Conservation (phyloP, 1,139 yeast species). For the Hansenula anomala region DNA sequence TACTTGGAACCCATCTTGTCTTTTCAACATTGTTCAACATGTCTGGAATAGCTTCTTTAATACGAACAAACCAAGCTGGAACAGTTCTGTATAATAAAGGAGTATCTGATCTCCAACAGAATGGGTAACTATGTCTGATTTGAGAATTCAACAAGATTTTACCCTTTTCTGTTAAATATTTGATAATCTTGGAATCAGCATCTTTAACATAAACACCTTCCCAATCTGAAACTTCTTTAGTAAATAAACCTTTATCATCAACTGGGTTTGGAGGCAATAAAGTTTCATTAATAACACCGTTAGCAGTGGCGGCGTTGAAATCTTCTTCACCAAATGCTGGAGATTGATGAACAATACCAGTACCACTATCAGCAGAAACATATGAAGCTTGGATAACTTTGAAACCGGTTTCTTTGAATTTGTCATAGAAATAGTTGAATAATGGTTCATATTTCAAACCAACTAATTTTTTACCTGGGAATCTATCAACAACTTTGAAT, state of each 20-base stretch:
- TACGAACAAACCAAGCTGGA: conserved; percentile 98
- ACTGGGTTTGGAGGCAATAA: conserved; percentile 86
- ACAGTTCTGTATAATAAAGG: conserved; percentile 94
- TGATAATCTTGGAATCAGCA: conserved; percentile 89
- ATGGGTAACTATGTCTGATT: conserved; percentile 93
- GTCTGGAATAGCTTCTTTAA: conserved; percentile 78
- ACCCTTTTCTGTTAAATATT: conserved; percentile 73
- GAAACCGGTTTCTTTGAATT: conserved; percentile 74
- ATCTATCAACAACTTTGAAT: conserved; percentile 72
- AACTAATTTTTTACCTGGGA: conserved; percentile 72
- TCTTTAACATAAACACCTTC: conserved; percentile 89
- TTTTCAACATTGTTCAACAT: conserved; percentile 82
- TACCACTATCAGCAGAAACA: conserved; percentile 93
- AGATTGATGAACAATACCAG: conserved; percentile 97
- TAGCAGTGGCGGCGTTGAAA: conserved; percentile 73
- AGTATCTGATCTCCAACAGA: conserved; percentile 99
- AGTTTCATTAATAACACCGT: conserved; percentile 70
- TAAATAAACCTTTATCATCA: conserved; percentile 86
- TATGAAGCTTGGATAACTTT: conserved; percentile 76
- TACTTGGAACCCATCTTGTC: conserved; percentile 93
- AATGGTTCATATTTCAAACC: conserved; percentile 81
- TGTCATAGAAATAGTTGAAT: conserved; percentile 73
- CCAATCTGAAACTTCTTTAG: conserved; percentile 66
- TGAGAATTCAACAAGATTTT: conserved; percentile 73
- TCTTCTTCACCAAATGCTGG: conserved; percentile 99